Evolutionary conservation across 495 filamentous ascomycete genomes (phyloP).

Genomic region (Aspergillus indologenus): DNA sequence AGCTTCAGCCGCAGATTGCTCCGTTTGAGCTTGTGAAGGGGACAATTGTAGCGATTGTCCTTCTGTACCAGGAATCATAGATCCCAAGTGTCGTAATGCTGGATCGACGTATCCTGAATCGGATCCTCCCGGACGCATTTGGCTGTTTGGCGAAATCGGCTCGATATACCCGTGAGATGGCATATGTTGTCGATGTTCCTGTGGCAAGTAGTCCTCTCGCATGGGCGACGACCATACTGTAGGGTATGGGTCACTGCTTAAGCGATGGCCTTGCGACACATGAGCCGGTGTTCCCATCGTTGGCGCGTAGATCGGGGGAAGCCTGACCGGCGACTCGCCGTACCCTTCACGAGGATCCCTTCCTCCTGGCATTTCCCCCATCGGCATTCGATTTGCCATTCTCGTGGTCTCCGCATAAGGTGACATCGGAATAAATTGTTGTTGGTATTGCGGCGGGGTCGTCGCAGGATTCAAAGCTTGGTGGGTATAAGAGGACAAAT

Average conservation of each 20-base stretch:
- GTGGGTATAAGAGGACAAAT: constrained; percentile 28
- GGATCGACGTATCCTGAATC: constrained; percentile 25
- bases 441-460: constrained; percentile 40
- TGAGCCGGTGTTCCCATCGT: constrained; percentile 27
- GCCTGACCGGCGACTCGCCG: constrained; percentile 38
- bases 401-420: constrained; percentile 30
- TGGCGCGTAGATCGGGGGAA: constrained; percentile 42
- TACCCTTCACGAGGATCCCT: constrained; percentile 34
- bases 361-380: constrained; percentile 27
- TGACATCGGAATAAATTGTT: constrained; percentile 25
- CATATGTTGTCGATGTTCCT: constrained; percentile 20
- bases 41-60: constrained; percentile 20
- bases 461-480: constrained; percentile 31
- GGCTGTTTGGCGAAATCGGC: constrained; percentile 32
- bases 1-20: constrained; percentile 20
- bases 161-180: constrained; percentile 24
- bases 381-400: constrained; percentile 25
- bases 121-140: constrained; percentile 19
- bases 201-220: constrained; percentile 23
- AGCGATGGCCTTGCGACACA: constrained; percentile 31
- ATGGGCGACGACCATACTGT: constrained; percentile 25
- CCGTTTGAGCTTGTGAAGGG: constrained; percentile 15
- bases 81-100: constrained; percentile 25
- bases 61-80: constrained; percentile 22
- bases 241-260: constrained; percentile 39